Evolutionary conservation across 2,329 filamentous ascomycete genomes (phyloP), one percentile per base, ranked within the genome.

Genomic region (Podosphaera aphanis): DNA sequence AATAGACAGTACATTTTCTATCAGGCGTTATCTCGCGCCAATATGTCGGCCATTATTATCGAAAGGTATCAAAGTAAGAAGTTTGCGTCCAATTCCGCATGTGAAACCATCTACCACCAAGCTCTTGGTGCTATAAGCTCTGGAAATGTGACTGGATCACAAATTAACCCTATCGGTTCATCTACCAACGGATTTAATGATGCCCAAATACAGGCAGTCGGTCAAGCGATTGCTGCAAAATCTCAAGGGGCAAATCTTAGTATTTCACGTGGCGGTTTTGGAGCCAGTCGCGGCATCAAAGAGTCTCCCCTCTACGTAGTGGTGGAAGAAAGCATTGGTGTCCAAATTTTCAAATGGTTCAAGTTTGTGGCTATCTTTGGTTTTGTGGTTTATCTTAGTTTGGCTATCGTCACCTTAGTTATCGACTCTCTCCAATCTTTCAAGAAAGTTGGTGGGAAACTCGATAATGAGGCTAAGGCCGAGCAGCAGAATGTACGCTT

Each of bases 1-100:
- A 81, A 80, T 38, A 78, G 85, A 18, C 90, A 98, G 61, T 90
- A 88, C 60, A 79, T 83, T 15, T 94, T 98, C 61, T 98, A 98
- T 60, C 80, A 88, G 59, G 79, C 86, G 40, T 73, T 98, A 13
- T 69, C 94, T 46, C 81, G 82, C 59, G 85, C 88, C 44, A 90
- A 92, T 57, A 86, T 94, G 81, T 83, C 88, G 16, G 79, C 85
- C 44, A 93, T 98, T 51, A 68, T 98, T 47, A 73, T 94, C 49
- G 85, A 95, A 62, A 72, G 90, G 56, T 90, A 93, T 61, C 77
- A 85, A 59, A 85, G 80, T 15, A 82, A 82, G 50, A 75, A 79
- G 46, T 98, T 86, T 60, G 86, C 86, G 10, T 75, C 74, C 18
- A 94, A 88, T 59, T 61, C 75, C 15, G 73, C 74, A 11, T 79